Evolutionary conservation across 1,284 basidiomycete species (phyloP).

Genomic region (Cerioporus squamosus): DNA sequence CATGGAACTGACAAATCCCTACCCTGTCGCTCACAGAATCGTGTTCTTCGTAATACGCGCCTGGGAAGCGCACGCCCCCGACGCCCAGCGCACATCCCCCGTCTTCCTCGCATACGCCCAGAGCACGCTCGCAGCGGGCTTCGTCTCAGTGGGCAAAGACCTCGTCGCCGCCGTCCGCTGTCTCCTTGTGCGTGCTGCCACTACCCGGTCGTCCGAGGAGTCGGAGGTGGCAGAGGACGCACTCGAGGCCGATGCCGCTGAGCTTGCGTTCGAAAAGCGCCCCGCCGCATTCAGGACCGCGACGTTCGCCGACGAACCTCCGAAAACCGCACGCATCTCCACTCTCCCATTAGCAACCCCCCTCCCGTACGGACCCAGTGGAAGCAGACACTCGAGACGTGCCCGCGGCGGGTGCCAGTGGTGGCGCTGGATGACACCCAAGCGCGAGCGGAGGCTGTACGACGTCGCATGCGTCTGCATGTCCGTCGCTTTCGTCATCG

Average conservation of each 20-base stretch:
- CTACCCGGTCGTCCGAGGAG: neutral
- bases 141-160: conserved; percentile 1
- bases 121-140: conserved; percentile 2
- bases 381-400: too few species aligned
- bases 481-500: neutral
- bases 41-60: neutral
- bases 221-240: neutral
- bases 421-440: neutral
- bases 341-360: neutral
- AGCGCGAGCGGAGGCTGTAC: neutral
- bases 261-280: neutral
- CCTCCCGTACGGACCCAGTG: too few species aligned
- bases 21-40: neutral
- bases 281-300: neutral
- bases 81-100: neutral
- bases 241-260: too few species aligned
- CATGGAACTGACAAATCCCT: neutral
- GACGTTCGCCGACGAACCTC: conserved; percentile 1
- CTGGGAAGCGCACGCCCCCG: neutral
- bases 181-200: neutral
- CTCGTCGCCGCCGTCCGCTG: neutral
- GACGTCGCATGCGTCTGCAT: neutral
- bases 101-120: neutral
- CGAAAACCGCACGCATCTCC: neutral
- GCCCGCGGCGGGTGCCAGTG: neutral